Evolutionary conservation across 108 stramenopile species (phyloP).

Genomic region (Epipyxis sp.): DNA sequence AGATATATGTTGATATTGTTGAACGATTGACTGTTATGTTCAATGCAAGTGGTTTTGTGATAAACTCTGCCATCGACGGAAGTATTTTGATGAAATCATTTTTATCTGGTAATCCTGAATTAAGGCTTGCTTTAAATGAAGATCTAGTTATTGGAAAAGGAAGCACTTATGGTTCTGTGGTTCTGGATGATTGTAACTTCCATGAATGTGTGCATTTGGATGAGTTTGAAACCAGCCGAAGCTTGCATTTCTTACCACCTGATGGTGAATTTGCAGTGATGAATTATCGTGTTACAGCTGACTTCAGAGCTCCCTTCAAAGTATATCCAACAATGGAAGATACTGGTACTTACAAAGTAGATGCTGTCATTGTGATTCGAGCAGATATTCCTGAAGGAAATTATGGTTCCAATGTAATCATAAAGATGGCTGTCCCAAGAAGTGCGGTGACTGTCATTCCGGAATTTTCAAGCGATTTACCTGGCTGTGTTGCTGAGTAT

Average conservation of each 20-base stretch:
- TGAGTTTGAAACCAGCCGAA: slow-evolving; percentile 83
- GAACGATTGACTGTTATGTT: slow-evolving; percentile 97
- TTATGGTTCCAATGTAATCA: slow-evolving; percentile 87
- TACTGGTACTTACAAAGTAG: slow-evolving; percentile 77
- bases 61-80: slow-evolving; percentile 97
- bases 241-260: slow-evolving; percentile 87
- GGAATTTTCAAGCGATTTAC: slow-evolving; percentile 37
- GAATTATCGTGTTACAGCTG: slow-evolving; percentile 91
- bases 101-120: slow-evolving; percentile 91
- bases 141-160: slow-evolving; percentile 89
- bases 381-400: slow-evolving; percentile 93
- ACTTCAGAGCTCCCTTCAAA: slow-evolving; percentile 94
- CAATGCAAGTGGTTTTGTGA: slow-evolving; percentile 89
- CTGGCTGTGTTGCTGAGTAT: slow-evolving; percentile 69
- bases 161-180: slow-evolving; percentile 64
- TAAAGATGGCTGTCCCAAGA: slow-evolving; percentile 80
- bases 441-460: slow-evolving; percentile 57
- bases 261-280: slow-evolving; percentile 98
- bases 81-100: slow-evolving; percentile 95
- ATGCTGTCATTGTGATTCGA: slow-evolving; percentile 77
- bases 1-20: slow-evolving; percentile 99
- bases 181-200: slow-evolving; percentile 95
- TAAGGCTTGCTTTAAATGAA: slow-evolving; percentile 93
- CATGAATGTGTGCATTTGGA: slow-evolving; percentile 93
- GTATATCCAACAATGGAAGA: slow-evolving; percentile 93